A percentile compares a stretch with the other conserved stretches of the same genome.
phyloP scores from a whole-genome alignment of 106 monocot species.

The Cymbidium sinense region DNA sequence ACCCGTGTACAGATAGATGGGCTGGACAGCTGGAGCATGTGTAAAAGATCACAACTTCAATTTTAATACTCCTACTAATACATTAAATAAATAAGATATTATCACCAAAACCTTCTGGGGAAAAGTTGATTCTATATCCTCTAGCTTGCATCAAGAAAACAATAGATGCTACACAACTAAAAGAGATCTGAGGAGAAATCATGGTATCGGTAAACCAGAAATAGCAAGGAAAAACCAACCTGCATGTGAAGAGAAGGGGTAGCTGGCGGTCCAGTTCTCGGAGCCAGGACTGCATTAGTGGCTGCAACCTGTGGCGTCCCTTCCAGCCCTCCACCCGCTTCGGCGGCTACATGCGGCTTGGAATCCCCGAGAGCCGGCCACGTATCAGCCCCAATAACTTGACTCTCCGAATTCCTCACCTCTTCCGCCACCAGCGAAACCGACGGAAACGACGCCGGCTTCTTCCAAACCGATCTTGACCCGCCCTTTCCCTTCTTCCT shows the following conservation, averaged over 20 bases:
- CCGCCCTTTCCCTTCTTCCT: slow-evolving; percentile 16
- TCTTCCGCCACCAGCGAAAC: slow-evolving; percentile 8
- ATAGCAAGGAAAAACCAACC: not conserved
- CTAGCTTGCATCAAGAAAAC: not conserved
- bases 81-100: not conserved
- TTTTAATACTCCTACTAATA: too few relatives aligned
- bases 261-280: slow-evolving; percentile 17
- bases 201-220: not conserved
- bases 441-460: slow-evolving; percentile 12
- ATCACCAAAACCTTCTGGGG: not conserved
- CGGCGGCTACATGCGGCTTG: slow-evolving; percentile 10
- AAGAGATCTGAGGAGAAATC: not conserved
- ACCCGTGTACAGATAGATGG: not conserved
- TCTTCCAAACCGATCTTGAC: slow-evolving; percentile 42
- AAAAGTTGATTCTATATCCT: not conserved
- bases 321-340: slow-evolving; percentile 13
- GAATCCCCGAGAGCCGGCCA: slow-evolving; percentile 73
- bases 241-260: slow-evolving; percentile 8
- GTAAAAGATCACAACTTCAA: too few relatives aligned
- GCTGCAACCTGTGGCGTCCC: not conserved
- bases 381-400: slow-evolving; percentile 55
- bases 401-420: slow-evolving; percentile 15
- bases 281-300: slow-evolving; percentile 7
- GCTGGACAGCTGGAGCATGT: not conserved
- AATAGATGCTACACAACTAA: not conserved